A percentile compares a stretch with the other conserved stretches of the same genome.
phyloP scores from a whole-genome alignment of 2,329 filamentous ascomycete genomes.

The Ceratocystis harringtonii region DNA sequence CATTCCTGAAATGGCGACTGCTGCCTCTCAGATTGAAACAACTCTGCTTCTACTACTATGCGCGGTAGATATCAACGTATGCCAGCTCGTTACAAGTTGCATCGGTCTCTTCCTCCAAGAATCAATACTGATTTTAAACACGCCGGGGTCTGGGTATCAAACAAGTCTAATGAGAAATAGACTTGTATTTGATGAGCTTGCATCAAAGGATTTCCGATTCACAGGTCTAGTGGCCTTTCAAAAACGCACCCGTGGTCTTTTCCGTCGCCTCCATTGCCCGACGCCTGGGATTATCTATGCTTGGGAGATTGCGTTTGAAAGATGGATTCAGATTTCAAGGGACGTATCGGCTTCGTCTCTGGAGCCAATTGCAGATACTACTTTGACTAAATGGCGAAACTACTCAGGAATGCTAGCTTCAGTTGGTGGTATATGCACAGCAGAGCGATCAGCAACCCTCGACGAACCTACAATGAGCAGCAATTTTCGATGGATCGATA shows the following conservation, averaged over 20 bases:
- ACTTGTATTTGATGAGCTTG: constrained; percentile 46
- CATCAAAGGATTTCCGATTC: constrained; percentile 48
- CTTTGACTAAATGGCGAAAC: constrained; percentile 51
- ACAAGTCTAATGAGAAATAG: constrained; percentile 41
- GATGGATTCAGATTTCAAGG: constrained; percentile 49
- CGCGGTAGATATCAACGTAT: constrained; percentile 49
- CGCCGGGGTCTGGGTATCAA: constrained; percentile 26
- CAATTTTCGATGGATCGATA: constrained; percentile 47
- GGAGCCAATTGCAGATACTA: constrained; percentile 39
- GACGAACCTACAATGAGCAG: constrained; percentile 44
- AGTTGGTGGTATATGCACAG: constrained; percentile 49
- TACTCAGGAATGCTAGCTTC: constrained; percentile 54
- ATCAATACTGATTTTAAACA: constrained; percentile 37
- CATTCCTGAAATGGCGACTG: constrained; percentile 37
- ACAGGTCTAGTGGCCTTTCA: constrained; percentile 57
- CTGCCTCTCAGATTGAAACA: constrained; percentile 44
- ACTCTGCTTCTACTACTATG: constrained; percentile 48
- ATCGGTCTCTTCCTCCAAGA: constrained; percentile 49
- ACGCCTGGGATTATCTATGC: constrained; percentile 52
- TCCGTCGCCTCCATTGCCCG: constrained; percentile 46
- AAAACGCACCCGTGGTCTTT: constrained; percentile 44
- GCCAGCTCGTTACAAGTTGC: constrained; percentile 47
- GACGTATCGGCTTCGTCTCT: constrained; percentile 41
- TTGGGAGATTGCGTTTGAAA: constrained; percentile 51
- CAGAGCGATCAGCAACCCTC: constrained; percentile 39